phyloP scores from a whole-genome alignment of 1,139 yeast genomes.

The Hyphopichia wangnamkhiaoensis region DNA sequence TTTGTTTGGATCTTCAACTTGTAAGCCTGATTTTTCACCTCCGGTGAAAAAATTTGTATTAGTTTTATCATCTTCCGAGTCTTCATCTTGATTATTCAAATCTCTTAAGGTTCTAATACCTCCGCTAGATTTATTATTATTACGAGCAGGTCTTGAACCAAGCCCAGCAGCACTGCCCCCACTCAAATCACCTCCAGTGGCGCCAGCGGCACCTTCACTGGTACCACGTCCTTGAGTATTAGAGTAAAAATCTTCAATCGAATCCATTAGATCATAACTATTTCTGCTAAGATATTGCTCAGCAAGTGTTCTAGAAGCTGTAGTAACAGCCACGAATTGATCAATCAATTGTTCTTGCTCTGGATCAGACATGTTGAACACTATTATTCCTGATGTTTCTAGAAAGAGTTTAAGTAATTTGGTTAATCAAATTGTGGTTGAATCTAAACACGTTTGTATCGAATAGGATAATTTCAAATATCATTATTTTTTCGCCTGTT shows the following conservation, averaged over 20 bases:
- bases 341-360: conserved; percentile 35
- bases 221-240: conserved; percentile 10
- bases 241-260: conserved; percentile 47
- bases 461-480: too few species aligned
- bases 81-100: conserved; percentile 44
- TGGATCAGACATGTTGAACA: conserved; percentile 16
- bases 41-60: conserved; percentile 86
- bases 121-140: conserved; percentile 7
- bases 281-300: conserved; percentile 45
- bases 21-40: conserved; percentile 91
- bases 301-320: conserved; percentile 39
- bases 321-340: conserved; percentile 52
- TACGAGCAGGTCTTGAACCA: conserved; percentile 7
- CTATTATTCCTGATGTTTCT: too few species aligned
- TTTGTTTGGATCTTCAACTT: conserved; percentile 87
- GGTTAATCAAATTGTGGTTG: too few species aligned
- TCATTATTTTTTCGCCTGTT: background rate
- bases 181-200: conserved; percentile 3
- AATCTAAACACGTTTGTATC: too few species aligned
- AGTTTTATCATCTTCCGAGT: conserved; percentile 63
- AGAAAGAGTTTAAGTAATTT: too few species aligned
- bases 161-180: conserved; percentile 4
- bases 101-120: conserved; percentile 53
- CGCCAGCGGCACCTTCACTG: conserved; percentile 1
- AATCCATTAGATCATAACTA: conserved; percentile 36